These are phyloP conservation scores for Pochonia chlamydosporia DNA, from an alignment of 2,329 filamentous ascomycete species.

Conservation along the genomic window DNA sequence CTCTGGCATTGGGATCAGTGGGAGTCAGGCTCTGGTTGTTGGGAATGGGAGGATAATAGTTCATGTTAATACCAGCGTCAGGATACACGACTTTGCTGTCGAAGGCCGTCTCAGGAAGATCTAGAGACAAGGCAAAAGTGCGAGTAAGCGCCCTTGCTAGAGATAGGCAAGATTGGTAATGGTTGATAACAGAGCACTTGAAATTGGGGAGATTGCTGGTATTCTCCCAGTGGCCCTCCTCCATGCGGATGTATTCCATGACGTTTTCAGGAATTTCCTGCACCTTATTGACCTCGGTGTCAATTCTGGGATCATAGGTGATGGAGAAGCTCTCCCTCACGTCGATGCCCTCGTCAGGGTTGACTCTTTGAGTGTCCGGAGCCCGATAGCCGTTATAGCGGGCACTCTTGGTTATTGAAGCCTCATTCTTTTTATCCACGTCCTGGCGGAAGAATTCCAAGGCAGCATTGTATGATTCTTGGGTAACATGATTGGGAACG, in stretches of 20 bases:
- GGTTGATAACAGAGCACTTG: constrained; percentile 37
- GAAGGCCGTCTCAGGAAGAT: constrained; percentile 48
- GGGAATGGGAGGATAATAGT: constrained; percentile 30
- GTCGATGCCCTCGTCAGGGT: constrained; percentile 43
- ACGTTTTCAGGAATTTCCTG: constrained; percentile 37
- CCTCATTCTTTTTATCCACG: constrained; percentile 33
- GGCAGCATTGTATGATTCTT: constrained; percentile 21
- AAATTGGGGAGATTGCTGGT: constrained; percentile 43
- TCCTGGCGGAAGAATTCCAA: constrained; percentile 44
- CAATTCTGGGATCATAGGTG: constrained; percentile 46
- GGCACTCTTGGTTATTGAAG: constrained; percentile 28
- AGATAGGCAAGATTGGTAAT: constrained; percentile 42
- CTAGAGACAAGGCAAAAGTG: constrained; percentile 49
- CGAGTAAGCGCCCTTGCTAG: constrained; percentile 45
- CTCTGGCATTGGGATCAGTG: constrained; percentile 10
- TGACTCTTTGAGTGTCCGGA: constrained; percentile 38
- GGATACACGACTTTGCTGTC: constrained; percentile 48
- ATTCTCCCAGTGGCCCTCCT: constrained; percentile 37
- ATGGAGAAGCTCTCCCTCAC: constrained; percentile 46
- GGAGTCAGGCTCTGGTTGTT: neutral
- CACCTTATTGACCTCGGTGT: constrained; percentile 37
- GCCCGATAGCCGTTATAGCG: constrained; percentile 44
- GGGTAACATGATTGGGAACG: constrained; percentile 23
- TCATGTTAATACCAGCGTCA: constrained; percentile 35
- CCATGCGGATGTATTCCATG: constrained; percentile 33